Conservation (phyloP, 1,284 basidiomycete species). For the Cryptococcus depauperatus region DNA sequence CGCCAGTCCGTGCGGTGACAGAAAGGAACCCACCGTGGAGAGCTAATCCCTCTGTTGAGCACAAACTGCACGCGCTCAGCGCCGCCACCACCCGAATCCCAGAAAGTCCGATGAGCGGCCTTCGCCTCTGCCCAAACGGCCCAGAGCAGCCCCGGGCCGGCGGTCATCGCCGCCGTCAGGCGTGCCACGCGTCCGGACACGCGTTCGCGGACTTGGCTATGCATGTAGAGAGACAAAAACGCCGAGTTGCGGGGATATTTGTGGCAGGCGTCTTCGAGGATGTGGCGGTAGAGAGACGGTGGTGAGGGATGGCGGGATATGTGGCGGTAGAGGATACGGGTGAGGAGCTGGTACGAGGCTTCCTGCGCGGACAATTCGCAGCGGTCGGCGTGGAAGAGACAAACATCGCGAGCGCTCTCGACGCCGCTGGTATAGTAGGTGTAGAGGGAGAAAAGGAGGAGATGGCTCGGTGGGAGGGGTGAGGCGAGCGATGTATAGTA, state of each 20-base stretch:
- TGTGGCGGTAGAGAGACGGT: slow-evolving; percentile 35
- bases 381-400: slow-evolving; percentile 1
- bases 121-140: slow-evolving; percentile 40
- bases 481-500: slow-evolving; percentile 10
- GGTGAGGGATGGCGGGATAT: slow-evolving; percentile 20
- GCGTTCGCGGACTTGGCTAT: slow-evolving; percentile 41
- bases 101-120: slow-evolving; percentile 28
- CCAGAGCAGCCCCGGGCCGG: slow-evolving; percentile 30
- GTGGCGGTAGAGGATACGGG: slow-evolving; percentile 41
- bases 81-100: slow-evolving; percentile 31
- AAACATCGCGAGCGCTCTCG: slow-evolving; percentile 14
- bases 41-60: slow-evolving; percentile 35
- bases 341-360: slow-evolving; percentile 38
- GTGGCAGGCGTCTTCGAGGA: slow-evolving; percentile 41
- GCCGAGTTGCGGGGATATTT: slow-evolving; percentile 46
- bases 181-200: slow-evolving; percentile 45
- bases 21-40: slow-evolving; percentile 19
- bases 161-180: slow-evolving; percentile 23
- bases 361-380: slow-evolving; percentile 32
- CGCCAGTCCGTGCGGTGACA: neutral
- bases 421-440: slow-evolving; percentile 21
- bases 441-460: slow-evolving; percentile 27
- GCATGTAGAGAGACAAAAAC: slow-evolving; percentile 45
- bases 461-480: slow-evolving; percentile 1
- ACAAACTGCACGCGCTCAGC: slow-evolving; percentile 37